A percentile compares a stretch with the other conserved stretches of the same genome.
Evolutionary conservation across 768 basidiomycete species (phyloP).

Genomic region (Tulasnella sp.): DNA sequence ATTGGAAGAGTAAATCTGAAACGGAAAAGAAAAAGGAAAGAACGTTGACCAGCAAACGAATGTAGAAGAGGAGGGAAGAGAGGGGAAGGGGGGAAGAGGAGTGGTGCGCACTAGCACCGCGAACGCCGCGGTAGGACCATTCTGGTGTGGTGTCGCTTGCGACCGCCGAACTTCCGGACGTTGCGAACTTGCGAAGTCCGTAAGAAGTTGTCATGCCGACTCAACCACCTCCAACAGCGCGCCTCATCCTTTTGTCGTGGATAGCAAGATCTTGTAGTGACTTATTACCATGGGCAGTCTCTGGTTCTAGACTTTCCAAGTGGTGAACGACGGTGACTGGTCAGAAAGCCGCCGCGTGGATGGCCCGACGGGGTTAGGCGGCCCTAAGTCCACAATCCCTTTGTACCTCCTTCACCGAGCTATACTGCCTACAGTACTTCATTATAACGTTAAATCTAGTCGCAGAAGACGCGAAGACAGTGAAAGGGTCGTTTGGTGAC

Average conservation of each 20-base stretch:
- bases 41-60: constrained; percentile 6
- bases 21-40: neutral
- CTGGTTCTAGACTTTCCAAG: neutral
- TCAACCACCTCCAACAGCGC: neutral
- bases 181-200: neutral
- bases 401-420: no score
- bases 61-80: neutral
- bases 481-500: no score
- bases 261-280: neutral
- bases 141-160: neutral
- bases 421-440: no score
- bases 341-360: neutral
- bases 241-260: neutral
- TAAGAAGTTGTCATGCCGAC: neutral
- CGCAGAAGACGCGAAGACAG: no score
- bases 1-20: neutral
- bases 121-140: neutral
- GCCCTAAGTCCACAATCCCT: no score
- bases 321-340: neutral
- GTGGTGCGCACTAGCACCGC: neutral
- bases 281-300: neutral
- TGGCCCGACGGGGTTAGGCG: no score
- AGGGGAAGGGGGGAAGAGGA: neutral
- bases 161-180: neutral
- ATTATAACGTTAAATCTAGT: no score